These are phyloP conservation scores for Rhynchospora tenuis DNA, from an alignment of 176 grass and related monocot species.

Conservation along the genomic window DNA sequence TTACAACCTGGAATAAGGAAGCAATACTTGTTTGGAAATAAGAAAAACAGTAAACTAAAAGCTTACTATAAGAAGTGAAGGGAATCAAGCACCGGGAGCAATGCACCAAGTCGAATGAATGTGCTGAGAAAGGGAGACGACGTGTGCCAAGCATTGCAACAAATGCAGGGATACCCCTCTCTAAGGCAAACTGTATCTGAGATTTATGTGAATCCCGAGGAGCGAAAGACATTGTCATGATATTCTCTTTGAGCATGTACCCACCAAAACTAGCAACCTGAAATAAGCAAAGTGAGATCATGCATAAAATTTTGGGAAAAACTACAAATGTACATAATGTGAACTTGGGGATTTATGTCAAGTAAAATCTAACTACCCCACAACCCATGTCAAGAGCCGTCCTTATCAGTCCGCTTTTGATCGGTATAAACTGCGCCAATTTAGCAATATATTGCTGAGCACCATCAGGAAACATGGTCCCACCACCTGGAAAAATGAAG, in stretches of 20 bases:
- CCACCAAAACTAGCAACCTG: constrained; percentile 96
- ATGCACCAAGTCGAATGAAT: constrained; percentile 85
- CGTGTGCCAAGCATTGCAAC: constrained; percentile 80
- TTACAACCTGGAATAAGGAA: background rate
- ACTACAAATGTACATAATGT: background rate
- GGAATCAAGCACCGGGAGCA: constrained; percentile 93
- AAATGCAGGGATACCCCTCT: constrained; percentile 94
- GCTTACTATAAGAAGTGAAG: constrained; percentile 80
- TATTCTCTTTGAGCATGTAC: constrained; percentile 75
- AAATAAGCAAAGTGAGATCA: constrained; percentile 26
- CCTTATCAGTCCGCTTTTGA: constrained; percentile 60
- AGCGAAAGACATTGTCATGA: constrained; percentile 89
- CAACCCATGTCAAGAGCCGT: constrained; percentile 96
- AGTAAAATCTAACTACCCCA: constrained; percentile 52
- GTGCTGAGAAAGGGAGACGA: constrained; percentile 66
- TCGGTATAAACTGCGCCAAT: constrained; percentile 47
- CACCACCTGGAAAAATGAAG: constrained; percentile 88
- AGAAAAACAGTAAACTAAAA: constrained; percentile 2
- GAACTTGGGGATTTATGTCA: background rate
- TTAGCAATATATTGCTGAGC: constrained; percentile 77
- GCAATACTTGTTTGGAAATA: background rate
- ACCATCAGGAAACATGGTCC: constrained; percentile 91
- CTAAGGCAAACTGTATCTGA: constrained; percentile 93
- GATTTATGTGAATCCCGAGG: constrained; percentile 95
- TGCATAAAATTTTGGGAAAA: background rate